Base-by-base conservation (phyloP, 345 rosid genomes). In the Lumnitzera littorea region DNA sequence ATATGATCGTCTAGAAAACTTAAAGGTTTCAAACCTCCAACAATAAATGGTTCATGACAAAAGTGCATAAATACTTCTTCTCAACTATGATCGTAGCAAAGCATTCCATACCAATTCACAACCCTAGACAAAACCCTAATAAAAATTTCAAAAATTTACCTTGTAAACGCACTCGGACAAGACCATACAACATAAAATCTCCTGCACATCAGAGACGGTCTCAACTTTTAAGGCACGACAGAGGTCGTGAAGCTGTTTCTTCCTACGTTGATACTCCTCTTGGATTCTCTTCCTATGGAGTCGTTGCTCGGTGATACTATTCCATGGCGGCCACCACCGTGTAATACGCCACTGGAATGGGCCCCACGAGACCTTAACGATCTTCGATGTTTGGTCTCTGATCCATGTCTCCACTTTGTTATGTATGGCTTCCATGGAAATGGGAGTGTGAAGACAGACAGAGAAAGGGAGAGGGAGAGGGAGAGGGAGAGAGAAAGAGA, bases 141-240 rank as follows among this genome's bases (percentile, higher is more conserved):
- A 8, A 12, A 15, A 3, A 31, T 27, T 6, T 5, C 25, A 14
- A 15, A n/a, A 2, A 51, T 9, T 16, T 49, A 86, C 98, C 96
- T 92, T 92, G 72, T 89, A 92, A 62, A 87, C 96, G 78, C 96
- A 92, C 76, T 89, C 96, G 10, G 96, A 81, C 57, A 89, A 89
- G 55, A 92, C 96, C 98, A 92, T 87, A 83, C 96, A 92, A 63
- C 98, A 89, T 73, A 92, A 89, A 43, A 92, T 77, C 61, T 87
- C 98, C 74, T 85, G 96, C 64, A 89, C 76, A 55, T 92, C 98
- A 17, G 91, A 67, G 54, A 89, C 69, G 3, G 98, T 89, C 15
- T 84, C 98, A 1, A 88, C 96, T 74, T 89, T 84, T 48, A 85
- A 76, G 48, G 90, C 89, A 67, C 53, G 72, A 62, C 96, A 85